A percentile compares a stretch with the other conserved stretches of the same genome.
These are phyloP conservation scores for Leishmania lainsoni DNA, from an alignment of 208 protist species.

Conservation along the genomic window DNA sequence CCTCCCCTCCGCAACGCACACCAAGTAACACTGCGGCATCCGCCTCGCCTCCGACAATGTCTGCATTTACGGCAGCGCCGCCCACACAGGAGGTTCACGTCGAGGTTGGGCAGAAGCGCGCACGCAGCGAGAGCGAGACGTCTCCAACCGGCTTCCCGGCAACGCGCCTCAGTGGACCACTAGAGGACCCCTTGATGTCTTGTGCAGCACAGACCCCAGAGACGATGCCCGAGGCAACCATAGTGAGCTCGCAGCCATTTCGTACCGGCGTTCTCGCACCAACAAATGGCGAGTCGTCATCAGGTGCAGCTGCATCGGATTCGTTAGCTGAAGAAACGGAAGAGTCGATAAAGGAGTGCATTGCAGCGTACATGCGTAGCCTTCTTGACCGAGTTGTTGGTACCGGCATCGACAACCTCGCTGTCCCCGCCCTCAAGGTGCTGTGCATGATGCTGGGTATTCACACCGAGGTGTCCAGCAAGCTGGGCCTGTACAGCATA, in stretches of 20 bases:
- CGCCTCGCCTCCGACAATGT: conserved; percentile 2
- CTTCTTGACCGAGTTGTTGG: conserved; percentile 80
- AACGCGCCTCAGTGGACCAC: neutral
- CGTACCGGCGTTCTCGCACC: neutral
- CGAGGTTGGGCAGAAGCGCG: conserved; percentile 7
- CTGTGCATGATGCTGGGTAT: conserved; percentile 80
- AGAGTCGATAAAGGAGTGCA: conserved; percentile 56
- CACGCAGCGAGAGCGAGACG: neutral
- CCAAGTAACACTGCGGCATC: conserved; percentile 7
- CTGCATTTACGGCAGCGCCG: neutral
- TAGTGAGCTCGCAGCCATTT: neutral
- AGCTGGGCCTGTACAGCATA: conserved; percentile 74
- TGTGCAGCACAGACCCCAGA: neutral
- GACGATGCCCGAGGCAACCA: neutral
- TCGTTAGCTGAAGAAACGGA: conserved; percentile 10
- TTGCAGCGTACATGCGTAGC: conserved; percentile 73
- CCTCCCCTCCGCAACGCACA: neutral
- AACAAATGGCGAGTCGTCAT: conserved; percentile 2
- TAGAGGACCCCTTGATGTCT: neutral
- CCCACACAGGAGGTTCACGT: neutral
- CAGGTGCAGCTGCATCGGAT: neutral
- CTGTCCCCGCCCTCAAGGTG: conserved; percentile 60
- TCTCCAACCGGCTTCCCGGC: neutral
- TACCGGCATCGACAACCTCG: conserved; percentile 66
- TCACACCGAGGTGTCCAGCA: conserved; percentile 47